Conservation (phyloP, 345 rosid genomes). For the Streptanthus diversifolius region DNA sequence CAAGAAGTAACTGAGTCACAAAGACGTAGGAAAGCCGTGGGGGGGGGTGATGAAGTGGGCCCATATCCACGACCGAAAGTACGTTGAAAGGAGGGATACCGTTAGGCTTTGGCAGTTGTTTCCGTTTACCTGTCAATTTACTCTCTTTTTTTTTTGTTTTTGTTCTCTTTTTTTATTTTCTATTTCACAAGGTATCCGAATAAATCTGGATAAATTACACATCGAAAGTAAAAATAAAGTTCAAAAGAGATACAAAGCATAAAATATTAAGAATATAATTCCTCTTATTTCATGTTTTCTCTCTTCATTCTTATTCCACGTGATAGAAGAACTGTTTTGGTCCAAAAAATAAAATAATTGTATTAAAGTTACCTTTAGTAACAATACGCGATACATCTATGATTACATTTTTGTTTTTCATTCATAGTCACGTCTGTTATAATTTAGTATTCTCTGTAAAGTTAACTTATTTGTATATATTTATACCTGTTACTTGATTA, state of each 20-base stretch:
- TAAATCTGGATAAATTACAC: background rate
- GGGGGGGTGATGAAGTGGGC: conserved; percentile 27
- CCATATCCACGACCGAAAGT: conserved; percentile 36
- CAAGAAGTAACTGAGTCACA: conserved; percentile 27
- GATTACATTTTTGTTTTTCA: background rate
- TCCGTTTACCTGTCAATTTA: conserved; percentile 25
- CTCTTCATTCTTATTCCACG: conserved; percentile 20
- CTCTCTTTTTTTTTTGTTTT: no score
- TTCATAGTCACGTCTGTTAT: background rate
- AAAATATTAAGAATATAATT: conserved; percentile 9
- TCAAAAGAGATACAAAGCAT: background rate
- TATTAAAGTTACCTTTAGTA: background rate
- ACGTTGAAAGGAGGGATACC: conserved; percentile 24
- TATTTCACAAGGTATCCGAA: background rate
- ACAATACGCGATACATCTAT: background rate
- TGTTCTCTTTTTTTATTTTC: background rate
- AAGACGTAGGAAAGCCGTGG: conserved; percentile 27
- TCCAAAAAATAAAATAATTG: conserved; percentile 18
- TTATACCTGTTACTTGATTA: background rate
- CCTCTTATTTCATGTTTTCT: background rate
- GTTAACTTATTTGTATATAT: background rate
- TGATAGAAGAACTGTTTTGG: conserved; percentile 29
- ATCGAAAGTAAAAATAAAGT: background rate
- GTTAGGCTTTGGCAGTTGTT: conserved; percentile 35
- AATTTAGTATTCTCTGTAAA: conserved; percentile 8